Percentiles rank a stretch among this genome's conserved stretches.
These are phyloP conservation scores for Scedosporium minutisporum DNA, from an alignment of 2,329 filamentous ascomycete genomes.

Conservation along the genomic window DNA sequence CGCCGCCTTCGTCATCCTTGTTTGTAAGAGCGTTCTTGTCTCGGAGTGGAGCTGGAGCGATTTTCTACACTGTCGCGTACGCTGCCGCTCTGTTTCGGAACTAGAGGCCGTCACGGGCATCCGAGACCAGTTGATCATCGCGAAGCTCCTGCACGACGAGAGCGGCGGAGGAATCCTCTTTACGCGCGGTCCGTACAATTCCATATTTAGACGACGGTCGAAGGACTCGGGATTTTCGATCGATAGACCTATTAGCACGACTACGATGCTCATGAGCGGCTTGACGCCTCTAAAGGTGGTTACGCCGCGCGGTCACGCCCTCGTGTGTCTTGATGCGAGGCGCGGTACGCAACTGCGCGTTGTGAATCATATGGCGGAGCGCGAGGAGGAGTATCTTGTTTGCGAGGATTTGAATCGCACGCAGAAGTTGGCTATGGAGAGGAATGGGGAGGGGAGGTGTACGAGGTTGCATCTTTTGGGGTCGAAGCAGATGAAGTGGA, in stretches of 20 bases:
- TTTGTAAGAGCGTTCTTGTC: slow-evolving; percentile 16
- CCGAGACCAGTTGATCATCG: slow-evolving; percentile 15
- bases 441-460: background rate
- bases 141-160: slow-evolving; percentile 16
- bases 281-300: slow-evolving; percentile 11
- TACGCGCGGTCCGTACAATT: slow-evolving; percentile 16
- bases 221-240: slow-evolving; percentile 16
- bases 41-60: slow-evolving; percentile 19
- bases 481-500: background rate
- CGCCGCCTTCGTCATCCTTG: slow-evolving; percentile 16
- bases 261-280: slow-evolving; percentile 10
- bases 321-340: background rate
- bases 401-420: background rate
- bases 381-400: background rate
- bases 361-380: background rate
- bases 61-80: slow-evolving; percentile 17
- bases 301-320: slow-evolving; percentile 18
- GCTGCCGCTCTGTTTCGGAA: slow-evolving; percentile 17
- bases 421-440: background rate
- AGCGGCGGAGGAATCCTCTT: slow-evolving; percentile 9
- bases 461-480: background rate
- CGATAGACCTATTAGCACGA: slow-evolving; percentile 11
- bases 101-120: slow-evolving; percentile 14
- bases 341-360: background rate
- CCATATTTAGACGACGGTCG: slow-evolving; percentile 11